Percentiles rank a stretch among this genome's conserved stretches.
Conservation (phyloP, 805 yeast genomes). For the Saturnispora serradocipensis region DNA sequence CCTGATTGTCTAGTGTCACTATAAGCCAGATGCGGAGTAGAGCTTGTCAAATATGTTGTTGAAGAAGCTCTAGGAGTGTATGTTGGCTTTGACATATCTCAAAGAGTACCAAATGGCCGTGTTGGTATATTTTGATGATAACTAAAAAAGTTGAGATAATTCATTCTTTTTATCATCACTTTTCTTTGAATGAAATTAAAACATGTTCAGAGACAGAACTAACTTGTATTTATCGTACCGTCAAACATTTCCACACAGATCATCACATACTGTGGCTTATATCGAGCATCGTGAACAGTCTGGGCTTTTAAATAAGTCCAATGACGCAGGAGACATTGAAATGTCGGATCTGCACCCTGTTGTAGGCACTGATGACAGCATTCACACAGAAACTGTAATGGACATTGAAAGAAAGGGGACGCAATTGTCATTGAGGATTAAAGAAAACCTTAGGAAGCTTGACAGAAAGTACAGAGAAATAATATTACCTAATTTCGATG, state of each 20-base stretch:
- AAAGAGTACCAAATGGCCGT: not conserved
- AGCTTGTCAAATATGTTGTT: not conserved
- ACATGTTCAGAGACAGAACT: slow-evolving; percentile 91
- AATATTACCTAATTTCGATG: slow-evolving; percentile 80
- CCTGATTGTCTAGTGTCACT: not conserved
- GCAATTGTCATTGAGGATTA: slow-evolving; percentile 31
- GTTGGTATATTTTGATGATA: not conserved
- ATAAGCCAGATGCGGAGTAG: slow-evolving; percentile 1
- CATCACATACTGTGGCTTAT: slow-evolving; percentile 22
- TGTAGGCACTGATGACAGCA: not conserved
- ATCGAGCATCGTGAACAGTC: slow-evolving; percentile 41
- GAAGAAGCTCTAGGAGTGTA: slow-evolving; percentile 1
- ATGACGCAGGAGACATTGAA: slow-evolving; percentile 9
- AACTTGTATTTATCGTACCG: slow-evolving; percentile 82
- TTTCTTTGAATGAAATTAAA: not conserved
- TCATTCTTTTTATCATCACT: slow-evolving; percentile 15
- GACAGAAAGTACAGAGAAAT: slow-evolving; percentile 70
- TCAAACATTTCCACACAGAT: slow-evolving; percentile 74
- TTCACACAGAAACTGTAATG: slow-evolving; percentile 9
- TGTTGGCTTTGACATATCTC: slow-evolving; percentile 3
- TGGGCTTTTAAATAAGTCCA: slow-evolving; percentile 35
- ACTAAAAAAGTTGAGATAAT: not conserved
- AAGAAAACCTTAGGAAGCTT: slow-evolving; percentile 46
- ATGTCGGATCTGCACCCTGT: not conserved
- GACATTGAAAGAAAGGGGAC: slow-evolving; percentile 12